Evolutionary conservation across 257 asterid species (phyloP).

Genomic region (Leonotis leonurus): DNA sequence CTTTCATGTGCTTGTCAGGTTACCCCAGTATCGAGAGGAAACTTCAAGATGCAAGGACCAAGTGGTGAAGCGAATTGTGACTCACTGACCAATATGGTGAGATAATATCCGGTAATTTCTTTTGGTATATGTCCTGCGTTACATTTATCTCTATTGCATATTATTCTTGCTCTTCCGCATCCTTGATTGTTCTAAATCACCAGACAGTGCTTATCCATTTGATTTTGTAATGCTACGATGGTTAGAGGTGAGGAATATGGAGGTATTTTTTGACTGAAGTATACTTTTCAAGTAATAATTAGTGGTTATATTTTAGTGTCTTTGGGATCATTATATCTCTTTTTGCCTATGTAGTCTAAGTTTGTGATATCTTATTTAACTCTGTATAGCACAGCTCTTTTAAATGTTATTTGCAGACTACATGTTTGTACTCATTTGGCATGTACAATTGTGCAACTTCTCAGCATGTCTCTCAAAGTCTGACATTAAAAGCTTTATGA

Average conservation of each 20-base stretch:
- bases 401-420: not conserved
- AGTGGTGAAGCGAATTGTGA: conserved; percentile 34
- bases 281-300: not conserved
- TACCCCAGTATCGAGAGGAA: conserved; percentile 44
- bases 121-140: conserved; percentile 20
- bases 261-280: conserved; percentile 8
- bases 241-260: not conserved
- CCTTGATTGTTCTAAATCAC: not conserved
- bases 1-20: conserved; percentile 34
- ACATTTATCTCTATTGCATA: not conserved
- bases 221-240: conserved; percentile 5
- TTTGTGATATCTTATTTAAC: not conserved
- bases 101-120: conserved; percentile 48
- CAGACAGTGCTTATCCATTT: not conserved
- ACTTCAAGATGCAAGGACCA: conserved; percentile 51
- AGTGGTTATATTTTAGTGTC: not conserved
- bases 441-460: not conserved
- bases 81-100: conserved; percentile 50
- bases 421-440: not conserved
- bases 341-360: not conserved
- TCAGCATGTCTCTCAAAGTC: not conserved
- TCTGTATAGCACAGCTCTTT: not conserved
- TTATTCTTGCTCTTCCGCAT: not conserved
- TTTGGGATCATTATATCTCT: not conserved
- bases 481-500: not conserved